Evolutionary conservation across 177 flowering plant genomes (phyloP).

Genomic region (Vitis hybrid): DNA sequence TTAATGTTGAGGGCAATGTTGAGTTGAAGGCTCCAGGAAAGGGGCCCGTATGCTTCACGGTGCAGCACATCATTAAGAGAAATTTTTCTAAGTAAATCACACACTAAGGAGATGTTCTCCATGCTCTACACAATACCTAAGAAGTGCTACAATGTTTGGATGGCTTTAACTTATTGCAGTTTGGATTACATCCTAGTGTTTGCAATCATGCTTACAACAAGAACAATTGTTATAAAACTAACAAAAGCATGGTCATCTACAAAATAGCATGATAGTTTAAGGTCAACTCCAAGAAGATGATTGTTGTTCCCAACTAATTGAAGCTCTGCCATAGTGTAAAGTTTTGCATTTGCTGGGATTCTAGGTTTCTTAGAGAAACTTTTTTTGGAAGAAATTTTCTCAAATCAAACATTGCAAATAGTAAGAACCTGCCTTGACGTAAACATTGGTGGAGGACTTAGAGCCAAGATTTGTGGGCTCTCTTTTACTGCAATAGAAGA

Average conservation of each 20-base stretch:
- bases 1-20: conserved; percentile 54
- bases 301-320: conserved; percentile 63
- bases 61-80: conserved; percentile 72
- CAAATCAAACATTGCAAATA: conserved; percentile 24
- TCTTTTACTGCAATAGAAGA: conserved; percentile 32
- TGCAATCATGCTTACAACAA: no score
- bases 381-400: conserved; percentile 35
- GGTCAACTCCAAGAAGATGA: conserved; percentile 51
- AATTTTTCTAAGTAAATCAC: conserved; percentile 34
- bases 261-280: no score
- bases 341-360: conserved; percentile 38
- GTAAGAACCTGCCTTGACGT: conserved; percentile 32
- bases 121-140: conserved; percentile 71
- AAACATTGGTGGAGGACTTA: conserved; percentile 34
- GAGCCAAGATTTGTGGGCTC: conserved; percentile 27
- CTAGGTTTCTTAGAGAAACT: conserved; percentile 44
- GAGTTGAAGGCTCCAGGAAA: conserved; percentile 63
- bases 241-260: no score
- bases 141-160: conserved; percentile 66
- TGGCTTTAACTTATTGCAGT: conserved; percentile 47
- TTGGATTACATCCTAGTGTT: no score
- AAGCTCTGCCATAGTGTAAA: conserved; percentile 58
- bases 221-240: no score
- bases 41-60: conserved; percentile 31
- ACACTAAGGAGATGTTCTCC: conserved; percentile 70